Conservation (phyloP, 177 flowering plant species). For the Tripterygium wilfordii region DNA sequence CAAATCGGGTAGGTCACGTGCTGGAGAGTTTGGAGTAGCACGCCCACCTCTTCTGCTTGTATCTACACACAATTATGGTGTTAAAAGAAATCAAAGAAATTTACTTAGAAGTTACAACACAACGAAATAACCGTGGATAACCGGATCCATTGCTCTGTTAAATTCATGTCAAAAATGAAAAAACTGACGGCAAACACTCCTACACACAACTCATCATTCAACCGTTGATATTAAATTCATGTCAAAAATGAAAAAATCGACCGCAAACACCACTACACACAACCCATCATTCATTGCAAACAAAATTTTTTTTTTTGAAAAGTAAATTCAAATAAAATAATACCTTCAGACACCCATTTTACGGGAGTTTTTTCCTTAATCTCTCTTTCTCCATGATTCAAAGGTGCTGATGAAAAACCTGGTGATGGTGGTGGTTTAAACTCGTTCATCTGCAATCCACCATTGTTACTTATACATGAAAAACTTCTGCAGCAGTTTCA, state of each 20-base stretch:
- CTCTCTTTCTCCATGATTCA: constrained; percentile 9
- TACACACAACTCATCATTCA: no score
- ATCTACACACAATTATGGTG: constrained; percentile 5
- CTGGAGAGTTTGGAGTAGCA: background rate
- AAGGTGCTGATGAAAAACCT: constrained; percentile 25
- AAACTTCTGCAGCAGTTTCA: no score
- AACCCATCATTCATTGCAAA: background rate
- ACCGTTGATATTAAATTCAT: no score
- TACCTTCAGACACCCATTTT: constrained; percentile 34
- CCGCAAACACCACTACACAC: no score
- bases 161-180: no score
- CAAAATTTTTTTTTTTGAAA: no score
- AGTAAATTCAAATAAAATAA: background rate
- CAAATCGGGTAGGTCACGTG: constrained; percentile 21
- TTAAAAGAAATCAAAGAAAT: no score
- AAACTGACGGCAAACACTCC: no score
- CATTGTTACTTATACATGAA: no score
- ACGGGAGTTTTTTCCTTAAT: constrained; percentile 8
- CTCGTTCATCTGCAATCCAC: constrained; percentile 63
- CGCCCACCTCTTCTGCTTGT: constrained; percentile 6
- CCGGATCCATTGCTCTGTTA: no score
- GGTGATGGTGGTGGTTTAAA: constrained; percentile 21
- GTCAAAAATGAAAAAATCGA: no score
- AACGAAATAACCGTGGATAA: background rate
- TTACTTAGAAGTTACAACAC: no score